Conservation (phyloP, 2,329 filamentous ascomycete genomes). For the Talaromyces amestolkiae region DNA sequence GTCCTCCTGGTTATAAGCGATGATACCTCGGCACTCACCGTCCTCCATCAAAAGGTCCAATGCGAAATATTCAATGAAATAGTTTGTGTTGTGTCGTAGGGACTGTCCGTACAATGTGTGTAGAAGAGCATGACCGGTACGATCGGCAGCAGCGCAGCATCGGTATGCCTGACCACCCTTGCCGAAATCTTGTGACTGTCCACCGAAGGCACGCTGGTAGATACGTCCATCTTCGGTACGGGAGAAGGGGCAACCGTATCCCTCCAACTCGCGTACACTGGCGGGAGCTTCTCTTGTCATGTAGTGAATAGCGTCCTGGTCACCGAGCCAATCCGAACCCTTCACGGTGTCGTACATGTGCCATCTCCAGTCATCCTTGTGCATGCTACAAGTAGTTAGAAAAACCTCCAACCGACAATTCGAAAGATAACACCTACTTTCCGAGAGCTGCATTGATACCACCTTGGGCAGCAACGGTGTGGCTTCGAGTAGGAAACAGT, state of each 20-base stretch:
- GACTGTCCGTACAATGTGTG: conserved; percentile 99
- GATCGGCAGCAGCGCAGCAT: conserved; percentile 92
- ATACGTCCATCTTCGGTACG: conserved; percentile 96
- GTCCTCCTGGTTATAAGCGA: conserved; percentile 98
- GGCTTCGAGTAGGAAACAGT: conserved; percentile 62
- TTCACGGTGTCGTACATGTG: conserved; percentile 99
- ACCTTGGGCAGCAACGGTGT: conserved; percentile 66
- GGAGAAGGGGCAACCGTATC: conserved; percentile 91
- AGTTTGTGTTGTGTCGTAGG: conserved; percentile 96
- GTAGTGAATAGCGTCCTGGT: conserved; percentile 97
- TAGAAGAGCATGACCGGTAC: conserved; percentile 94
- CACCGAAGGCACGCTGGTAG: conserved; percentile 98
- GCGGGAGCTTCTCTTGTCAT: conserved; percentile 94
- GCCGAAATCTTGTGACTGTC: conserved; percentile 90
- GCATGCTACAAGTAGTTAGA: conserved; percentile 67
- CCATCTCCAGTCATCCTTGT: conserved; percentile 98
- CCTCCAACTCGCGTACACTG: conserved; percentile 90
- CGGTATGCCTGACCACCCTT: conserved; percentile 98
- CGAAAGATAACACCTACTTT: conserved; percentile 33
- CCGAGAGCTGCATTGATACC: conserved; percentile 55
- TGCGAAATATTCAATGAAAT: conserved; percentile 99
- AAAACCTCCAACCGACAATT: neutral
- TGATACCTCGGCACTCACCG: conserved; percentile 91
- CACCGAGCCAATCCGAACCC: conserved; percentile 94
- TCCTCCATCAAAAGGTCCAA: conserved; percentile 97